Evolutionary conservation across 1,139 yeast genomes (phyloP), one percentile per base, ranked within the genome.

Genomic region (Zygosaccharomyces sapae): DNA sequence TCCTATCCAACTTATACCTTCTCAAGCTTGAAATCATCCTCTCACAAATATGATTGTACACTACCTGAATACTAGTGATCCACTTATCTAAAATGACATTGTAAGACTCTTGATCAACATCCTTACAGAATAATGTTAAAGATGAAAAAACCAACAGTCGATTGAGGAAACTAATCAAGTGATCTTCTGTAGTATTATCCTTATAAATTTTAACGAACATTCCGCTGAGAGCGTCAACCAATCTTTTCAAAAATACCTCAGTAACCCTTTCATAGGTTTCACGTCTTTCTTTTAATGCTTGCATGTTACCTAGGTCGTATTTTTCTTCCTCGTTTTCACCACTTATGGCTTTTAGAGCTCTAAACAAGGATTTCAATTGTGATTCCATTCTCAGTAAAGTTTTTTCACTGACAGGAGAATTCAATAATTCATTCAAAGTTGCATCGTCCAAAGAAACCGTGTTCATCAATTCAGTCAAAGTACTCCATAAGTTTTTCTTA

Each of bases 271-370:
- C 86, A 58, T 84, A 87, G 9, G 73, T 74, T 12, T 72, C 70
- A 47, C 81, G 76, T 60, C 85, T 83, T 59, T 86, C 92, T 53
- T 74, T 76, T 51, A 88, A 70, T 0, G 95, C 95, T 52, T 74
- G 73, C 88, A 88, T 84, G 10, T 78, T 73, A 40, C 86, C 82
- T 52, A 86, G 65, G 50, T 78, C 77, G 38, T 71, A 76, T 8
- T 64, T 59, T 18, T 64, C 68, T 19, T 69, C 66, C 13, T 65
- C 66, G 51, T 70, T 74, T 48, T 61, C 71, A 52, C 81, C 79
- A 52, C 76, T 73, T 33, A 82, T 79, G 1, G 87, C 82, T 38
- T 69, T 70, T 43, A 84, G 67, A 0, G 96, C 95, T 45, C 75
- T 74, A 59, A 77, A 82, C 42, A 90, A 70, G 22, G 75, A 78